phyloP scores from a whole-genome alignment of 176 grass and related monocot genomes.

The Themeda triandra region DNA sequence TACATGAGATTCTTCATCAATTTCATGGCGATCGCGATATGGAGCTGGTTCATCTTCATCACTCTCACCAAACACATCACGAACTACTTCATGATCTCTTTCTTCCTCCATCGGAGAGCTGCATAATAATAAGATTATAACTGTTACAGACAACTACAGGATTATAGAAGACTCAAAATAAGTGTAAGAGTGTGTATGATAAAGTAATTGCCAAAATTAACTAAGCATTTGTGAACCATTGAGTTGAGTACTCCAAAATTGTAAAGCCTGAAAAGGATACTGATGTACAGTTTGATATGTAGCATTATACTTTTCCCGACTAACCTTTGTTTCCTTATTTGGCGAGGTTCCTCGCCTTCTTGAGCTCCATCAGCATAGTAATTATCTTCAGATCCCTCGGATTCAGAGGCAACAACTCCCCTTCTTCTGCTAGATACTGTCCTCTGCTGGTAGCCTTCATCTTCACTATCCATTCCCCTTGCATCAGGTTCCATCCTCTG shows the following conservation, averaged over 20 bases:
- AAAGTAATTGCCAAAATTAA: slow-evolving; percentile 9
- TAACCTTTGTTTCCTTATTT: slow-evolving; percentile 61
- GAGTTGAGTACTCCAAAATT: background rate
- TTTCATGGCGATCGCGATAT: slow-evolving; percentile 62
- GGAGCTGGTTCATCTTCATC: slow-evolving; percentile 86
- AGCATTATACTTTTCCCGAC: background rate
- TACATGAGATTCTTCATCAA: slow-evolving; percentile 75
- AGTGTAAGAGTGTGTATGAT: too few relatives aligned
- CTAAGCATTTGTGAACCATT: background rate
- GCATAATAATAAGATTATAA: slow-evolving; percentile 30
- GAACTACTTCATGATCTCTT: slow-evolving; percentile 75
- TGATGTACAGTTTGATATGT: slow-evolving; percentile 15
- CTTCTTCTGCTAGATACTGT: slow-evolving; percentile 72
- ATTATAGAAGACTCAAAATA: slow-evolving; percentile 7
- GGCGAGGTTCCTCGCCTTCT: slow-evolving; percentile 53
- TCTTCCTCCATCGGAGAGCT: slow-evolving; percentile 50
- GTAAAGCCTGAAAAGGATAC: slow-evolving; percentile 1
- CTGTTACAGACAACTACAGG: slow-evolving; percentile 6
- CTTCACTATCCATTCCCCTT: slow-evolving; percentile 65
- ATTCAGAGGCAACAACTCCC: slow-evolving; percentile 69
- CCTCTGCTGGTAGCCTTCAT: slow-evolving; percentile 71
- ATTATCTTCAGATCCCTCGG: slow-evolving; percentile 83
- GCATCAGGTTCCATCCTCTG: slow-evolving; percentile 50
- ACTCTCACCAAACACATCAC: slow-evolving; percentile 90
- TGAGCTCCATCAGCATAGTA: slow-evolving; percentile 52